Evolutionary conservation across 2,329 filamentous ascomycete species (phyloP).

Genomic region (Eutypa lata): DNA sequence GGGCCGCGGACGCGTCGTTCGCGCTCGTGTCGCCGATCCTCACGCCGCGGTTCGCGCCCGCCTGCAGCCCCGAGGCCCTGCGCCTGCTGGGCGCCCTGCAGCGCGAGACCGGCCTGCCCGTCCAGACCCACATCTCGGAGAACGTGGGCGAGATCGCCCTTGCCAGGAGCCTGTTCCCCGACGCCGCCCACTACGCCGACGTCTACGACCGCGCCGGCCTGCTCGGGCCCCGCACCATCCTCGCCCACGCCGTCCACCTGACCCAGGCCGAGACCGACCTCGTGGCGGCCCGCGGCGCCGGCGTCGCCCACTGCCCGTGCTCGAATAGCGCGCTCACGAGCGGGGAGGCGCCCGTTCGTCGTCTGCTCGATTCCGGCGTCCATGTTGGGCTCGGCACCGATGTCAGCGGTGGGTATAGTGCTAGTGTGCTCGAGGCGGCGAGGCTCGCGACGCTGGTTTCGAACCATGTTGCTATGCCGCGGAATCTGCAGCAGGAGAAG

Average conservation of each 20-base stretch:
- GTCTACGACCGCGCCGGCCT: constrained; percentile 76
- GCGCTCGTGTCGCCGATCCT: constrained; percentile 74
- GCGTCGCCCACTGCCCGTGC: constrained; percentile 82
- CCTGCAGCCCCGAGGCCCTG: constrained; percentile 61
- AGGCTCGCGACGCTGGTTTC: constrained; percentile 78
- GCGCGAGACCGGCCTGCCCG: constrained; percentile 57
- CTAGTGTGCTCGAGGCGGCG: constrained; percentile 78
- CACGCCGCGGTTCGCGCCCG: constrained; percentile 68
- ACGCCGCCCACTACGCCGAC: constrained; percentile 60
- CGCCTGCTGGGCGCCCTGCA: constrained; percentile 62
- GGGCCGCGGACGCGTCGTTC: constrained; percentile 60
- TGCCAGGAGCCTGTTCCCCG: constrained; percentile 68
- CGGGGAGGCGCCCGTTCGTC: constrained; percentile 73
- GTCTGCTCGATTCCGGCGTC: constrained; percentile 70
- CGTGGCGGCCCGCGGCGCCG: constrained; percentile 58
- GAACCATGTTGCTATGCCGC: constrained; percentile 62
- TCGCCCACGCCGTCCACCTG: constrained; percentile 84
- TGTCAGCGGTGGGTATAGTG: constrained; percentile 81
- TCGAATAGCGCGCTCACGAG: constrained; percentile 81
- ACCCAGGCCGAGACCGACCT: constrained; percentile 62
- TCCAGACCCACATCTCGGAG: constrained; percentile 90
- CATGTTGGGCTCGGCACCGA: constrained; percentile 87
- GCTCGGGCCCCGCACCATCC: constrained; percentile 69
- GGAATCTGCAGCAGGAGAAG: constrained; percentile 20
- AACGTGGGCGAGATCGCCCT: constrained; percentile 72